A percentile compares a stretch with the other conserved stretches of the same genome.
Evolutionary conservation across 257 asterid species (phyloP).

Genomic region (Plectranthus barbatus): DNA sequence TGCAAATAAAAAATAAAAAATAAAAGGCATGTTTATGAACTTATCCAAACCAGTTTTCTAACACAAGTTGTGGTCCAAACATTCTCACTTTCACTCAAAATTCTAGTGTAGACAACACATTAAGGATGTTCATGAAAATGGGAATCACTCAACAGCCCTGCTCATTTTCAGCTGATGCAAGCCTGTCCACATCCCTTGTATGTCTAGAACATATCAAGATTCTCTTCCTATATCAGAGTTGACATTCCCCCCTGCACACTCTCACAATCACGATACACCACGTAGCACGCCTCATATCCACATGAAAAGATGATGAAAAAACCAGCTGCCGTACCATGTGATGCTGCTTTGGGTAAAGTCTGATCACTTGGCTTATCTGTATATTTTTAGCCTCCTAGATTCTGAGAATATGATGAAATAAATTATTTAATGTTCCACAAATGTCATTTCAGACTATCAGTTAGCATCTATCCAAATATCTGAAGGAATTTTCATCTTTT

Average conservation of each 20-base stretch:
- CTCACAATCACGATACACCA: neutral
- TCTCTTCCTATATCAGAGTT: constrained; percentile 1
- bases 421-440: neutral
- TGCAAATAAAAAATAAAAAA: neutral
- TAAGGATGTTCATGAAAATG: neutral
- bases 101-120: constrained; percentile 4
- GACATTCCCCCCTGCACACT: constrained; percentile 11
- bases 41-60: constrained; percentile 1
- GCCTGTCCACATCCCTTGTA: neutral
- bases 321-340: neutral
- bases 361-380: neutral
- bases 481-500: constrained; percentile 13
- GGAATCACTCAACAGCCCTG: neutral
- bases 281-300: constrained; percentile 11
- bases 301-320: neutral
- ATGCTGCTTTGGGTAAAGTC: constrained; percentile 7
- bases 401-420: neutral
- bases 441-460: neutral
- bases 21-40: neutral
- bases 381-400: neutral
- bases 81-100: neutral
- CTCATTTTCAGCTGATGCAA: constrained; percentile 12
- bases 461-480: constrained; percentile 1
- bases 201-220: neutral
- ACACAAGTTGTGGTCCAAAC: constrained; percentile 6